These are phyloP conservation scores for Solanum pinnatisectum DNA, from an alignment of 257 asterid genomes.

Conservation along the genomic window DNA sequence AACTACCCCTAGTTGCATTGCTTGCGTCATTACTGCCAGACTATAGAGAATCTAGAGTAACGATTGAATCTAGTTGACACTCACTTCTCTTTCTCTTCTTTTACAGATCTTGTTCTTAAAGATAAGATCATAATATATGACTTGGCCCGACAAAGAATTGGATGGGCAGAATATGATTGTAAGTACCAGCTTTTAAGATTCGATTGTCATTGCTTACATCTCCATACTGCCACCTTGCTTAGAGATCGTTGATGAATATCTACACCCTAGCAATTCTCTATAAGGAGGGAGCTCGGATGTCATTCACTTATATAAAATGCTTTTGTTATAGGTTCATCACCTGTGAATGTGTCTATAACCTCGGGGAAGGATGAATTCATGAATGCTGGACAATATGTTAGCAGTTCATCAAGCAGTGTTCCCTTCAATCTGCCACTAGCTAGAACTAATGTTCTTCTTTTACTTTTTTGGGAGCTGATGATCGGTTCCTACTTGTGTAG, in stretches of 20 bases:
- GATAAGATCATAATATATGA: constrained; percentile 83
- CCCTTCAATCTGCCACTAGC: neutral
- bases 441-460: constrained; percentile 5
- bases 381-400: constrained; percentile 57
- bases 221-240: neutral
- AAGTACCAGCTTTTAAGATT: constrained; percentile 17
- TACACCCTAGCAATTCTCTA: neutral
- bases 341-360: constrained; percentile 70
- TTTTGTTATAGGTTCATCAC: constrained; percentile 51
- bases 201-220: neutral
- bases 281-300: neutral
- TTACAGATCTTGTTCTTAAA: constrained; percentile 71
- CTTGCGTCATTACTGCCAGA: neutral
- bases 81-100: constrained; percentile 1
- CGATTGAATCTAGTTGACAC: neutral
- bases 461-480: constrained; percentile 12
- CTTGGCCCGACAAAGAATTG: constrained; percentile 69
- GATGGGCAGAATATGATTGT: constrained; percentile 90
- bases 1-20: neutral
- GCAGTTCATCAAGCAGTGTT: constrained; percentile 34
- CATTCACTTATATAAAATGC: neutral
- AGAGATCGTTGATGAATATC: neutral
- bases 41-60: neutral
- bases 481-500: constrained; percentile 31
- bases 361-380: constrained; percentile 62